A percentile compares a stretch with the other conserved stretches of the same genome.
Evolutionary conservation across 2,329 filamentous ascomycete species (phyloP).

Genomic region (Aspergillus pseudonomiae): DNA sequence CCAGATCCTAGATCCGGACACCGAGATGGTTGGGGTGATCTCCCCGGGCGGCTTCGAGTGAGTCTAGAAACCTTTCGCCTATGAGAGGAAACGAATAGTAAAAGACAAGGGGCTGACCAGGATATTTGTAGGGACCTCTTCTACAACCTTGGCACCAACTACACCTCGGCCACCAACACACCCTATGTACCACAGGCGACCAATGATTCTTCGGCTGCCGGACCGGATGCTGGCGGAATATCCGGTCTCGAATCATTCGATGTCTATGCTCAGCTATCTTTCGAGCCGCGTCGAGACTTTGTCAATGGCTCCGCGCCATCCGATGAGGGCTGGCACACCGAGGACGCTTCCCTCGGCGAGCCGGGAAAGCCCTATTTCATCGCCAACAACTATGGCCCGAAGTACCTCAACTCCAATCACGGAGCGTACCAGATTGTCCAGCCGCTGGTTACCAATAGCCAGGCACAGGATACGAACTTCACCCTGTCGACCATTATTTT

Average conservation of each 20-base stretch:
- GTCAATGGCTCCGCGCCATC: conserved; percentile 46
- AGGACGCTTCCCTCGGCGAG: conserved; percentile 38
- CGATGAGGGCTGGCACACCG: conserved; percentile 42
- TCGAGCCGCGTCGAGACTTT: conserved; percentile 43
- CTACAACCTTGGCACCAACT: conserved; percentile 44
- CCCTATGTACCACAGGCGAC: conserved; percentile 40
- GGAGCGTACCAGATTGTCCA: conserved; percentile 49
- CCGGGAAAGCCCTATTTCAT: conserved; percentile 45
- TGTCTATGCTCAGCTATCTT: conserved; percentile 48
- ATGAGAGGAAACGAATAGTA: not conserved
- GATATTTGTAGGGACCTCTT: conserved; percentile 40
- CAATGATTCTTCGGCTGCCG: conserved; percentile 31
- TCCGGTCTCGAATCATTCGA: conserved; percentile 45
- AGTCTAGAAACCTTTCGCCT: conserved; percentile 7
- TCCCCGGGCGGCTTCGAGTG: conserved; percentile 54
- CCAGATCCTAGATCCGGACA: conserved; percentile 52
- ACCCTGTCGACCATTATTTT: conserved; percentile 50
- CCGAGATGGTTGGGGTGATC: conserved; percentile 51
- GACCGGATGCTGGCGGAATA: conserved; percentile 37
- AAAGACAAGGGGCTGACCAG: not conserved
- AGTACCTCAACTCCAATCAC: conserved; percentile 44
- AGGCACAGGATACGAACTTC: conserved; percentile 45
- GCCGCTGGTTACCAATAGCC: conserved; percentile 46
- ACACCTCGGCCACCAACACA: conserved; percentile 37
- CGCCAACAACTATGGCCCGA: conserved; percentile 52